Conservation (phyloP, 345 rosid genomes). For the Populus pruinosa region DNA sequence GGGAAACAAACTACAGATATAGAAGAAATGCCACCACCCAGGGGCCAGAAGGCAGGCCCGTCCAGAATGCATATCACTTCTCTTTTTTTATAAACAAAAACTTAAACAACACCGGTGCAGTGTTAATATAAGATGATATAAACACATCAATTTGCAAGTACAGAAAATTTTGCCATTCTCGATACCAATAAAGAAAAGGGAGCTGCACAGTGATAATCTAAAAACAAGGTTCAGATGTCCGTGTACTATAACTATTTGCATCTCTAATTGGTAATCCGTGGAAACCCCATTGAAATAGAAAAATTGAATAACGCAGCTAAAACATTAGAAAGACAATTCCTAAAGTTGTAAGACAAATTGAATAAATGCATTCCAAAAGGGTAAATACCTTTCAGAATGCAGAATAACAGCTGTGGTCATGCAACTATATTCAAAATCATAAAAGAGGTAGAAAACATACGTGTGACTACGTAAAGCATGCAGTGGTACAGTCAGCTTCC, state of each 20-base stretch:
- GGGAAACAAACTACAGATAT: neutral
- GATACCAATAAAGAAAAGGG: neutral
- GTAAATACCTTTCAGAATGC: neutral
- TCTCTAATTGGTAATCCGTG: neutral
- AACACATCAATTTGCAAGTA: neutral
- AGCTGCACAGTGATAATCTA: too few species aligned
- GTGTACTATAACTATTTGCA: neutral
- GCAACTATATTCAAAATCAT: neutral
- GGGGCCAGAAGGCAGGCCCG: neutral
- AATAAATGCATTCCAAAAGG: neutral
- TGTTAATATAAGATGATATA: neutral
- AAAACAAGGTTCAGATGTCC: neutral
- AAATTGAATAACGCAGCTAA: neutral
- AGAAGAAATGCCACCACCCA: neutral
- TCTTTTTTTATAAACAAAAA: neutral
- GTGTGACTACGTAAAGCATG: constrained; percentile 70
- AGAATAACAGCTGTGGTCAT: neutral
- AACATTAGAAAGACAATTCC: neutral
- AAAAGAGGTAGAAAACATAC: constrained; percentile 36
- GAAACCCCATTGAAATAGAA: neutral
- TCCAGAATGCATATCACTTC: neutral
- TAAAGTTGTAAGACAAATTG: neutral
- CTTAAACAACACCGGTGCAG: neutral
- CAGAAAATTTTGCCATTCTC: neutral
- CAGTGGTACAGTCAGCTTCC: constrained; percentile 64